These are phyloP conservation scores for Aspergillus avenaceus DNA, from an alignment of 495 filamentous ascomycete species.

Conservation along the genomic window DNA sequence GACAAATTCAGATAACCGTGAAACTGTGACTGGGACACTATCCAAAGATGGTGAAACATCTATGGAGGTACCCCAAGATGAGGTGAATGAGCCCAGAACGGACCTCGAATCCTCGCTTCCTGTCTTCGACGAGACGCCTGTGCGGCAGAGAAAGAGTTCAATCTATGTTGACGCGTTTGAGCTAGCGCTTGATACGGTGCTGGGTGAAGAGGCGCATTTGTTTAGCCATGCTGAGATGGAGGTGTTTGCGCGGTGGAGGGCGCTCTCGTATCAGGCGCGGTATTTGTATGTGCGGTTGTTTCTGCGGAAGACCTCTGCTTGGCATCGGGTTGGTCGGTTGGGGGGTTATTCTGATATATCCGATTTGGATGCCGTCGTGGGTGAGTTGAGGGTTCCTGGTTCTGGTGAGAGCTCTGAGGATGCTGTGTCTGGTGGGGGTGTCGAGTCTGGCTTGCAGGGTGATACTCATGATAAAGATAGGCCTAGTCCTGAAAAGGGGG, in stretches of 20 bases:
- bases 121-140: slow-evolving; percentile 58
- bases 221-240: slow-evolving; percentile 77
- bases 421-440: too few relatives aligned
- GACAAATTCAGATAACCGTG: too few relatives aligned
- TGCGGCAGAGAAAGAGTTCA: slow-evolving; percentile 66
- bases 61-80: too few relatives aligned
- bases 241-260: slow-evolving; percentile 73
- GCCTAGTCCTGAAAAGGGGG: slow-evolving; percentile 44
- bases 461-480: slow-evolving; percentile 44
- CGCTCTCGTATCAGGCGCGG: slow-evolving; percentile 78
- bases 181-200: slow-evolving; percentile 81
- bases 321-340: slow-evolving; percentile 79
- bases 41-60: slow-evolving; percentile 14
- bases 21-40: too few relatives aligned
- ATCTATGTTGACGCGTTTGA: slow-evolving; percentile 99
- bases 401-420: too few relatives aligned
- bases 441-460: too few relatives aligned
- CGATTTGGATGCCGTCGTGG: slow-evolving; percentile 61
- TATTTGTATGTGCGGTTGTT: slow-evolving; percentile 92
- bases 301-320: slow-evolving; percentile 87
- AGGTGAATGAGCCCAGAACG: too few relatives aligned
- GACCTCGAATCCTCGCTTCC: slow-evolving; percentile 78
- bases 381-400: too few relatives aligned
- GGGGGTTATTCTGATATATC: slow-evolving; percentile 80
- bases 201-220: slow-evolving; percentile 83